Evolutionary conservation across 345 rosid species (phyloP), one percentile per base, ranked within the genome.

Genomic region (Citrus maxima): DNA sequence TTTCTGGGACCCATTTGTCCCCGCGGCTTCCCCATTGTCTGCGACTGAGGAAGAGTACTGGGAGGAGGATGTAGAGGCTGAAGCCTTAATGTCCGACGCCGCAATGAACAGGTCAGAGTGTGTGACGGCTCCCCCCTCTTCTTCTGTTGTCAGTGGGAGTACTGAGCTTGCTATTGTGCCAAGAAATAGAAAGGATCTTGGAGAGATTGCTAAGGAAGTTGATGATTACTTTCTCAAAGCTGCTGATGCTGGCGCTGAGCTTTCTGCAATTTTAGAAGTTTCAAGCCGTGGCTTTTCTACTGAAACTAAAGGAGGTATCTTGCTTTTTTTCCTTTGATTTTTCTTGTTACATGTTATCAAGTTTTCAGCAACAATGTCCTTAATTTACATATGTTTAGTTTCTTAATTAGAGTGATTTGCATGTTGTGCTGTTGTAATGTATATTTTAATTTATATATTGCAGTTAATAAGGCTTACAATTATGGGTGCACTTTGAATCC

Each of bases 141-240:
- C 93, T n/a, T 81, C 93, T 0, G 74, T 87, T 54, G 84, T 86
- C 74, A 92, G 92, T 67, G 94, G 93, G 60, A 91, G 87, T 70
- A 92, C 90, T 65, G 95, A 91, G 81, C 86, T 95, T 74, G 98
- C 98, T 0, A 85, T 94, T 80, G 98, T 96, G 66, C 86, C 98
- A 7, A 90, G 97, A 70, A 92, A 90, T 66, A 84, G 86, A 40
- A 96, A 96, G 81, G 98, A 94, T 85, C 89, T 96, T 19, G 84
- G 81, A 79, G 97, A 92, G 91, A 96, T 96, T 62, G 87, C 90
- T 10, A 93, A 94, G 78, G 97, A 96, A 82, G 94, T 96, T 10
- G 99, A 96, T 78, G 99, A 92, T 59, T 96, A 96, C 77, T 96
- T 93, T 72, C 85, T 88, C 35, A 91, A 86, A 78, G 97, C 98